These are phyloP conservation scores for Purpureocillium takamizusanense DNA, from an alignment of 2,329 filamentous ascomycete species.

Conservation along the genomic window DNA sequence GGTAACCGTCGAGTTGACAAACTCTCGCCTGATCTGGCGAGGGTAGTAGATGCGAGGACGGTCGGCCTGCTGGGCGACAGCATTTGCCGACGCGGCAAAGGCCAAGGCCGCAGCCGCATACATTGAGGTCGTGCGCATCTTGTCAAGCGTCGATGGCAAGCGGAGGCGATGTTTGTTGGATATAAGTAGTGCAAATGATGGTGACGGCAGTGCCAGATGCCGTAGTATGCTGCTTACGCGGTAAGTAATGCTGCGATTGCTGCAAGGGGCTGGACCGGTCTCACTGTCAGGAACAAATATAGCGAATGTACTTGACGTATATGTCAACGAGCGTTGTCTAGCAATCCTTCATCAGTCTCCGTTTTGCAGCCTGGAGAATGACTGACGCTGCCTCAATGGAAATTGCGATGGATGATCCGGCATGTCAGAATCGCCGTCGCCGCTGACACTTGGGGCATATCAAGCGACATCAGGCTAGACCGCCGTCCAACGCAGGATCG, in stretches of 20 bases:
- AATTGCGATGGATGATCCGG: too few relatives aligned
- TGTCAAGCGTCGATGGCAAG: background rate
- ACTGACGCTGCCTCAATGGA: too few relatives aligned
- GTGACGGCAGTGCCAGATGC: constrained; percentile 9
- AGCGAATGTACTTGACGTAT: constrained; percentile 53
- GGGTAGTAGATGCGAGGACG: constrained; percentile 50
- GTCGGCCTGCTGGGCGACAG: constrained; percentile 31
- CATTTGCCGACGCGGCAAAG: constrained; percentile 37
- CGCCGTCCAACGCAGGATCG: too few relatives aligned
- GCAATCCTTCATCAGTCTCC: constrained; percentile 1
- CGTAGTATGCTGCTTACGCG: constrained; percentile 3
- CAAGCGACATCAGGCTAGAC: too few relatives aligned
- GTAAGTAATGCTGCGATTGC: background rate
- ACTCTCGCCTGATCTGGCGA: constrained; percentile 43
- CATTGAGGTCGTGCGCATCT: constrained; percentile 41
- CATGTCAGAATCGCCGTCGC: too few relatives aligned
- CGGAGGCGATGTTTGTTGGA: too few relatives aligned
- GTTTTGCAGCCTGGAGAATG: too few relatives aligned
- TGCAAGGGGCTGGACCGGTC: constrained; percentile 1
- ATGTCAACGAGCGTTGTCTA: constrained; percentile 41
- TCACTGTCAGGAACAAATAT: constrained; percentile 37
- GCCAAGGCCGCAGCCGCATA: constrained; percentile 32
- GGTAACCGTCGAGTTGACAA: constrained; percentile 33
- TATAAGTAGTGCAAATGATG: constrained; percentile 5
- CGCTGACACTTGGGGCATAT: too few relatives aligned